A percentile compares a stretch with the other conserved stretches of the same genome.
Evolutionary conservation across 2,329 filamentous ascomycete genomes (phyloP).

Genomic region (Penicillium concentricum): DNA sequence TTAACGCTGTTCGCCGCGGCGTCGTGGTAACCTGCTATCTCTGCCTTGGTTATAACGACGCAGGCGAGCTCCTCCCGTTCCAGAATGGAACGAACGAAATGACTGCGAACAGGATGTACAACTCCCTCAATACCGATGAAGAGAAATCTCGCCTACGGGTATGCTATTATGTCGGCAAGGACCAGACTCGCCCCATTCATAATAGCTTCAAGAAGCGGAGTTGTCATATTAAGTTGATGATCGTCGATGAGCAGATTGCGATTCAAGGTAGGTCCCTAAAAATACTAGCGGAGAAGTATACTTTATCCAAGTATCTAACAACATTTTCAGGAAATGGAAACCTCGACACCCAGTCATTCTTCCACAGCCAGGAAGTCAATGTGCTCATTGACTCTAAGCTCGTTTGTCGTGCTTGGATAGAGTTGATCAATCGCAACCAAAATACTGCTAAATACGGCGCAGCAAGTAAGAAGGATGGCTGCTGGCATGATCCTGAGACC

Average conservation of each 20-base stretch:
- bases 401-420: constrained; percentile 64
- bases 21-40: constrained; percentile 69
- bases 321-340: constrained; percentile 61
- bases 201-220: constrained; percentile 64
- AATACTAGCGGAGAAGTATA: not conserved
- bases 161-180: constrained; percentile 71
- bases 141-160: constrained; percentile 57
- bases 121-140: constrained; percentile 52
- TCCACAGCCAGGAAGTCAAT: constrained; percentile 75
- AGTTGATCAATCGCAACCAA: constrained; percentile 63
- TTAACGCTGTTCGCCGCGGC: constrained; percentile 64
- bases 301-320: not conserved
- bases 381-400: constrained; percentile 66
- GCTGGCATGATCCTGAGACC: constrained; percentile 57
- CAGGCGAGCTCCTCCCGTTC: constrained; percentile 71
- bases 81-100: constrained; percentile 77
- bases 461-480: constrained; percentile 56
- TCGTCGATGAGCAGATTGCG: constrained; percentile 66
- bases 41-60: constrained; percentile 76
- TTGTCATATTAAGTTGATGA: constrained; percentile 77
- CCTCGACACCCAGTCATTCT: constrained; percentile 79
- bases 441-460: constrained; percentile 63
- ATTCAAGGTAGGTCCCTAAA: constrained; percentile 54
- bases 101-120: constrained; percentile 61
- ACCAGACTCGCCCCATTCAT: constrained; percentile 66